Conservation (phyloP, 2,329 filamentous ascomycete genomes). For the Arthrobotrys pseudoclavata region DNA sequence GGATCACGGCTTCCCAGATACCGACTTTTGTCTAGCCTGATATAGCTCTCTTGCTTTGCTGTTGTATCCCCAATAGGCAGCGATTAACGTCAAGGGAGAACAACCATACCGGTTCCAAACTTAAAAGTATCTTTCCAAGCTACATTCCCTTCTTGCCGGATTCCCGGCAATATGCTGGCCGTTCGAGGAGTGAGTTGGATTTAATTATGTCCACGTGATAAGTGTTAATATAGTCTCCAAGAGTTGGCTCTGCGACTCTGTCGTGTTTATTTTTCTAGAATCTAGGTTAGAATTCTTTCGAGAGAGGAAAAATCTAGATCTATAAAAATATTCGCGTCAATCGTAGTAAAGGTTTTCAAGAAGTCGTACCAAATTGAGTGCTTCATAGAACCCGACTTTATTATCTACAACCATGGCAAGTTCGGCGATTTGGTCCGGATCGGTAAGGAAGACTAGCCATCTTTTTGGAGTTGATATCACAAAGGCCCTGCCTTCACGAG, state of each 20-base stretch:
- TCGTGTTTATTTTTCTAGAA: slow-evolving; percentile 25
- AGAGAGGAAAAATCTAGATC: not conserved
- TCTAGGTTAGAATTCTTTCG: not conserved
- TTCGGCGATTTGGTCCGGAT: slow-evolving; percentile 60
- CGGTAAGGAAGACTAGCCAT: slow-evolving; percentile 60
- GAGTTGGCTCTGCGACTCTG: slow-evolving; percentile 11
- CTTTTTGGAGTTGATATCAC: slow-evolving; percentile 58
- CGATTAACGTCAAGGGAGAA: not conserved
- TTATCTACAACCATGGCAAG: slow-evolving; percentile 51
- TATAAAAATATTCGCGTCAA: too few relatives aligned
- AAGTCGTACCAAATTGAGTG: slow-evolving; percentile 11
- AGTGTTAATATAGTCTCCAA: slow-evolving; percentile 26
- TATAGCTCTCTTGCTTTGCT: not conserved
- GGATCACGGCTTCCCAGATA: slow-evolving; percentile 58
- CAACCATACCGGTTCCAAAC: slow-evolving; percentile 38
- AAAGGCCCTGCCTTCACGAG: slow-evolving; percentile 55
- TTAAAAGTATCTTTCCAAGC: slow-evolving; percentile 60
- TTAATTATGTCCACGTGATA: slow-evolving; percentile 60
- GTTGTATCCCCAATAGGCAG: not conserved
- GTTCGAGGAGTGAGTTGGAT: slow-evolving; percentile 60
- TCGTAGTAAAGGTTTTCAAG: not conserved
- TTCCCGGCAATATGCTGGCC: slow-evolving; percentile 57
- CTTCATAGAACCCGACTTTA: slow-evolving; percentile 59
- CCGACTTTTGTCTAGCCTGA: slow-evolving; percentile 59
- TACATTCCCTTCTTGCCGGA: slow-evolving; percentile 54